Conservation (phyloP, 2,329 filamentous ascomycete genomes). For the Epichloe sibirici region DNA sequence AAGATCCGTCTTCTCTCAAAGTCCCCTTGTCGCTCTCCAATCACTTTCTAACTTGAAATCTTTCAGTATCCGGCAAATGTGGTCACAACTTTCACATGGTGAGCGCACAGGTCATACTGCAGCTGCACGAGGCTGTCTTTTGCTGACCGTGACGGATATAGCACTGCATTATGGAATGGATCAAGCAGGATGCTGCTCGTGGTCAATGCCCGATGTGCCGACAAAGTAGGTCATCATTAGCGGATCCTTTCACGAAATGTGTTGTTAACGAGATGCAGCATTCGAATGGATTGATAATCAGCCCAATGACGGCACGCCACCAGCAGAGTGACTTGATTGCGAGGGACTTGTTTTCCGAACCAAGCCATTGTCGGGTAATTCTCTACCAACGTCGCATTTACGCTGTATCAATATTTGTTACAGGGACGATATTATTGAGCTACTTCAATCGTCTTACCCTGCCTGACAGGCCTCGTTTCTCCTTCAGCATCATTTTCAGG, state of each 20-base stretch:
- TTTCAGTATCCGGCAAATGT: constrained; percentile 81
- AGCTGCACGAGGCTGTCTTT: not conserved
- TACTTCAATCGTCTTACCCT: not conserved
- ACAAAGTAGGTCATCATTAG: constrained; percentile 49
- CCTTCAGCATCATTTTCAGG: not conserved
- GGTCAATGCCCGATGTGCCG: constrained; percentile 97
- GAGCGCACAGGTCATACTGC: constrained; percentile 14
- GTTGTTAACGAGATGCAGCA: constrained; percentile 13
- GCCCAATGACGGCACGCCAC: constrained; percentile 17
- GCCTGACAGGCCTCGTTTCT: not conserved
- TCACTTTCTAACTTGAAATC: not conserved
- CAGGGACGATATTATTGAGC: not conserved
- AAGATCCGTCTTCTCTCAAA: constrained; percentile 23
- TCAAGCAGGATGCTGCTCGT: constrained; percentile 85
- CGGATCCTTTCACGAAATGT: not conserved
- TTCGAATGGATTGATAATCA: constrained; percentile 29
- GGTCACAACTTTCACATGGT: constrained; percentile 98
- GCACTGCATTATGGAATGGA: constrained; percentile 96
- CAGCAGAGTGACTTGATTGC: constrained; percentile 13
- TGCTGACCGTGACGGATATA: constrained; percentile 21
- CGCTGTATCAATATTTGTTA: not conserved
- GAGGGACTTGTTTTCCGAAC: no score
- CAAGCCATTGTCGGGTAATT: not conserved
- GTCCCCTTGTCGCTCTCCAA: not conserved
- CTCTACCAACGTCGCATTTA: not conserved